These are phyloP conservation scores for Vitis riparia DNA, from an alignment of 164 flowering plant genomes.

Conservation along the genomic window DNA sequence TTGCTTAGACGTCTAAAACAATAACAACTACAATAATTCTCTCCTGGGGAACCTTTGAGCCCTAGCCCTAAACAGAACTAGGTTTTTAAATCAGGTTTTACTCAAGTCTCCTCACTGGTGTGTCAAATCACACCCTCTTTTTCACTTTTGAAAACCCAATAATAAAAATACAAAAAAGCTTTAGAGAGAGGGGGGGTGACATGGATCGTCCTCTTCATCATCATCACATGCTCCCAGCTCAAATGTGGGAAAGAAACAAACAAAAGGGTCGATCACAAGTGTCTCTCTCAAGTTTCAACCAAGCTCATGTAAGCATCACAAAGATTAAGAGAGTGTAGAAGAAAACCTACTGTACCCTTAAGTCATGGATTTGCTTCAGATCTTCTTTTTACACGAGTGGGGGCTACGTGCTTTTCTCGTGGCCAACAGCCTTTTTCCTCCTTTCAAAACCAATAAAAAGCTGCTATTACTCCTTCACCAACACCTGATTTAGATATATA, in stretches of 20 bases:
- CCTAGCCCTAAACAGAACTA: not conserved
- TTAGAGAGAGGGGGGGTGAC: not conserved
- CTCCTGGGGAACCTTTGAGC: not conserved
- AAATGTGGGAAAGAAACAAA: not conserved
- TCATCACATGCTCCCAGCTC: conserved; percentile 15
- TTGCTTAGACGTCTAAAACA: too few relatives aligned
- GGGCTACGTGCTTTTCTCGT: conserved; percentile 21
- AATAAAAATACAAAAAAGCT: not conserved
- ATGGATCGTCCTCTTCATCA: conserved; percentile 12
- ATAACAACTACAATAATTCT: not conserved
- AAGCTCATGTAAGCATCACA: conserved; percentile 11
- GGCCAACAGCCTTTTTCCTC: conserved; percentile 12
- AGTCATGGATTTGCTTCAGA: conserved; percentile 11
- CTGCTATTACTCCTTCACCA: not conserved
- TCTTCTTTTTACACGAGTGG: conserved; percentile 25
- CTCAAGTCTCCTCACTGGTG: not conserved
- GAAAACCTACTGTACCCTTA: conserved; percentile 4
- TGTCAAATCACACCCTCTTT: conserved; percentile 15
- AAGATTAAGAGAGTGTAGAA: conserved; percentile 1
- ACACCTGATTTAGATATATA: not conserved
- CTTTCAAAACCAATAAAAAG: not conserved
- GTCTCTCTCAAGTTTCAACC: not conserved
- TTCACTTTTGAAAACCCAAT: not conserved
- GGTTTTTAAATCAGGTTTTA: not conserved
- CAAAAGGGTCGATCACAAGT: not conserved